Evolutionary conservation across 768 basidiomycete species (phyloP).

Genomic region (Austroboletus eburneus): DNA sequence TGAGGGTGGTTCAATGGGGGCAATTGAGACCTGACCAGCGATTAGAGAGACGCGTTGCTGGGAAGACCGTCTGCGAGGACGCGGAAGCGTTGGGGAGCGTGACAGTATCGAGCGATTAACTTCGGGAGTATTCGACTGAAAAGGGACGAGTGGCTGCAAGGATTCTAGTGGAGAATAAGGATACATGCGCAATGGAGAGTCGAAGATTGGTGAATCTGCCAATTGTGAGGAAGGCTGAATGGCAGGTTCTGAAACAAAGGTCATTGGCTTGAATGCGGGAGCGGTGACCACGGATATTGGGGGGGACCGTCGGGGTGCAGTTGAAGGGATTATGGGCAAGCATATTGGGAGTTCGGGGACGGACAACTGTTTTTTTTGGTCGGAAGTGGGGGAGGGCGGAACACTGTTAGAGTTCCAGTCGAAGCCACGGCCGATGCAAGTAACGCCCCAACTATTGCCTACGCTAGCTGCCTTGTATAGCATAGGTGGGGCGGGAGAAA

Average conservation of each 20-base stretch:
- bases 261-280: slow-evolving; percentile 25
- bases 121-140: slow-evolving; percentile 17
- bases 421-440: slow-evolving; percentile 79
- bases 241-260: slow-evolving; percentile 20
- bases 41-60: slow-evolving; percentile 83
- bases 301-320: slow-evolving; percentile 10
- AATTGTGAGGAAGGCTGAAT: slow-evolving; percentile 28
- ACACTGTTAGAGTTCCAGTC: slow-evolving; percentile 57
- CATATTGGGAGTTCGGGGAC: slow-evolving; percentile 13
- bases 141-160: slow-evolving; percentile 18
- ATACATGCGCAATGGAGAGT: slow-evolving; percentile 32
- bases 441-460: slow-evolving; percentile 80
- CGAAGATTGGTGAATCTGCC: slow-evolving; percentile 27
- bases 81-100: slow-evolving; percentile 54
- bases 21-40: slow-evolving; percentile 76
- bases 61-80: slow-evolving; percentile 72
- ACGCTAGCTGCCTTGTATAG: slow-evolving; percentile 64
- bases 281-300: slow-evolving; percentile 14
- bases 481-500: slow-evolving; percentile 43
- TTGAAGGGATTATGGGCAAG: slow-evolving; percentile 6
- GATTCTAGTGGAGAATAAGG: slow-evolving; percentile 29
- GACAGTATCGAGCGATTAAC: slow-evolving; percentile 30
- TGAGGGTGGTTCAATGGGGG: slow-evolving; percentile 70
- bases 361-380: slow-evolving; percentile 5
- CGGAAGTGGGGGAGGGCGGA: slow-evolving; percentile 7